phyloP scores from a whole-genome alignment of 2,329 filamentous ascomycete species.

The Penicillium sp. region DNA sequence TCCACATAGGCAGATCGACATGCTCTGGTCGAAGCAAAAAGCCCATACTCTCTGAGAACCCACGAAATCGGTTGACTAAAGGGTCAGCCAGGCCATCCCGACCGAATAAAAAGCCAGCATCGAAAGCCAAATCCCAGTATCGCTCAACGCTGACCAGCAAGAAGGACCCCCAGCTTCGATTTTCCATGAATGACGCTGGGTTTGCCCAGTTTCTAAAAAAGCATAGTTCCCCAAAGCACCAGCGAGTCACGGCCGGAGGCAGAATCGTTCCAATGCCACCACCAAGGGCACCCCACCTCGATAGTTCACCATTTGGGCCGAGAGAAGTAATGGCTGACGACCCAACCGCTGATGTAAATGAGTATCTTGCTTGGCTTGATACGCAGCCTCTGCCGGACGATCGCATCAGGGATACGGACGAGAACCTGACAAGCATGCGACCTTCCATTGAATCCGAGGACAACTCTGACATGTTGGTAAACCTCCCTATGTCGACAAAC shows the following conservation, averaged over 20 bases:
- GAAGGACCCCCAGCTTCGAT: not conserved
- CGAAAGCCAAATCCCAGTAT: not conserved
- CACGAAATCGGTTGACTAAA: slow-evolving; percentile 17
- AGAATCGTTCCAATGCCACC: slow-evolving; percentile 50
- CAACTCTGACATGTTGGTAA: not conserved
- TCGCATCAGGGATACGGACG: not conserved
- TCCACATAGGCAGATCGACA: slow-evolving; percentile 11
- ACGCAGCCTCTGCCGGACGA: not conserved
- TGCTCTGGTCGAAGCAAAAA: not conserved
- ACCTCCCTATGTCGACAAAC: too few relatives aligned
- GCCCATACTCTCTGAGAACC: slow-evolving; percentile 6
- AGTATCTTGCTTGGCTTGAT: too few relatives aligned
- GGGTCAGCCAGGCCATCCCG: slow-evolving; percentile 24
- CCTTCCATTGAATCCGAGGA: not conserved
- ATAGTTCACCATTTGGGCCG: not conserved
- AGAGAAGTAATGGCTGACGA: not conserved
- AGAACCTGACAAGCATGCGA: not conserved
- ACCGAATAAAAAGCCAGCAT: not conserved
- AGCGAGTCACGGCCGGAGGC: slow-evolving; percentile 51
- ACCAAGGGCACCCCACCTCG: slow-evolving; percentile 15
- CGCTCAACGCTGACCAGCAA: not conserved
- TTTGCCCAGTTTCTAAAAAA: slow-evolving; percentile 49
- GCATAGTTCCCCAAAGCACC: slow-evolving; percentile 49
- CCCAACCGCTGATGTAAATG: not conserved
- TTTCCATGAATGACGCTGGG: slow-evolving; percentile 38